Evolutionary conservation across 768 basidiomycete genomes (phyloP).

Genomic region (Multifurca ochricompacta): DNA sequence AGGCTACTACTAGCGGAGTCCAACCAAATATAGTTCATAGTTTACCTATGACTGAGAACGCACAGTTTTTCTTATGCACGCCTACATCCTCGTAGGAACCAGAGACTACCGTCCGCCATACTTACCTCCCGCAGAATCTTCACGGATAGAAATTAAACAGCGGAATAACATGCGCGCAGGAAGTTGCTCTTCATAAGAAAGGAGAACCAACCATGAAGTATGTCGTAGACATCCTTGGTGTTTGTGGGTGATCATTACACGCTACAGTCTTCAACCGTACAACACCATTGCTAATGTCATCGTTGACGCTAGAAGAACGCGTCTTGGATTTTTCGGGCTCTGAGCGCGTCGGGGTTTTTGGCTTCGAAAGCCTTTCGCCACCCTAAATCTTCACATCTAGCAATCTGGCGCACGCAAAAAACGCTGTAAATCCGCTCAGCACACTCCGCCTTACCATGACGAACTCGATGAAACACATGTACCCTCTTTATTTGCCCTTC

Average conservation of each 20-base stretch:
- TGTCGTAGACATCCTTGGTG: slow-evolving; percentile 12
- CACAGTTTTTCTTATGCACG: too few relatives aligned
- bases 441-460: neutral
- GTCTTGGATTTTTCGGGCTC: slow-evolving; percentile 73
- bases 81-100: too few relatives aligned
- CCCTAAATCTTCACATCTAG: slow-evolving; percentile 17
- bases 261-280: slow-evolving; percentile 84
- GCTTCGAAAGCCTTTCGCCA: slow-evolving; percentile 23
- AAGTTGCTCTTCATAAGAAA: slow-evolving; percentile 35
- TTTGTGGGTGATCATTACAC: slow-evolving; percentile 61
- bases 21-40: too few relatives aligned
- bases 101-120: too few relatives aligned
- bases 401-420: slow-evolving; percentile 28
- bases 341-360: slow-evolving; percentile 74
- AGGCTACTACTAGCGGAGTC: too few relatives aligned
- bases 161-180: slow-evolving; percentile 21
- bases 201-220: slow-evolving; percentile 44
- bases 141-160: too few relatives aligned
- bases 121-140: too few relatives aligned
- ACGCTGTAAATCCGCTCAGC: neutral
- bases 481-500: slow-evolving; percentile 17
- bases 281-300: slow-evolving; percentile 82
- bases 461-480: slow-evolving; percentile 9
- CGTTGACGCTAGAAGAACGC: slow-evolving; percentile 70
- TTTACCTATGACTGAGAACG: too few relatives aligned